Evolutionary conservation across 345 rosid genomes (phyloP).

Genomic region (Cardamine chenopodiifolia): DNA sequence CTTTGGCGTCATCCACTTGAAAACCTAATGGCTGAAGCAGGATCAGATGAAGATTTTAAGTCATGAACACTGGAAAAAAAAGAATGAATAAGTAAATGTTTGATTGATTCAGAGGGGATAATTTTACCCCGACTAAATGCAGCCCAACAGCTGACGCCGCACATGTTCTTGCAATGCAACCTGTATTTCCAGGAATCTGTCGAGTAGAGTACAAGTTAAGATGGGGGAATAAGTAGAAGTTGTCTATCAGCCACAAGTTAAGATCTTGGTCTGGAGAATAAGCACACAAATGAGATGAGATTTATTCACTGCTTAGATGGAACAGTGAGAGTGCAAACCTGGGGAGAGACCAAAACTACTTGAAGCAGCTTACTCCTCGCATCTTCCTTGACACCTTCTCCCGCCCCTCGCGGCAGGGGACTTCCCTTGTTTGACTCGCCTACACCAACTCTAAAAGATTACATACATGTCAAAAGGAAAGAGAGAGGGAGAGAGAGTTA

Average conservation of each 20-base stretch:
- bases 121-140: conserved; percentile 76
- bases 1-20: conserved; percentile 75
- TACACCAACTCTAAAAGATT: background rate
- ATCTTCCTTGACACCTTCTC: conserved; percentile 47
- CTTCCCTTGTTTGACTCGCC: conserved; percentile 42
- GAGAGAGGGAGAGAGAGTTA: background rate
- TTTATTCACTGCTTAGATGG: background rate
- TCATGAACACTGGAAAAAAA: conserved; percentile 33
- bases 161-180: conserved; percentile 98
- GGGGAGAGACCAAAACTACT: conserved; percentile 94
- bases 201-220: conserved; percentile 46
- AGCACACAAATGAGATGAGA: background rate
- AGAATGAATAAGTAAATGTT: conserved; percentile 39
- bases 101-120: background rate
- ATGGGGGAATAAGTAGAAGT: conserved; percentile 5
- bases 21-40: conserved; percentile 85
- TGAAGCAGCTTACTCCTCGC: conserved; percentile 65
- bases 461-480: background rate
- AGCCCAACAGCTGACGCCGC: conserved; percentile 88
- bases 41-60: conserved; percentile 17
- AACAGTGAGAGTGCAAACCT: conserved; percentile 47
- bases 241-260: background rate
- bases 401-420: conserved; percentile 52
- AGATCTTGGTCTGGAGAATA: too few species aligned
- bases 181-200: conserved; percentile 96